Conservation (phyloP, 345 rosid species). For the Carallia brachiata region DNA sequence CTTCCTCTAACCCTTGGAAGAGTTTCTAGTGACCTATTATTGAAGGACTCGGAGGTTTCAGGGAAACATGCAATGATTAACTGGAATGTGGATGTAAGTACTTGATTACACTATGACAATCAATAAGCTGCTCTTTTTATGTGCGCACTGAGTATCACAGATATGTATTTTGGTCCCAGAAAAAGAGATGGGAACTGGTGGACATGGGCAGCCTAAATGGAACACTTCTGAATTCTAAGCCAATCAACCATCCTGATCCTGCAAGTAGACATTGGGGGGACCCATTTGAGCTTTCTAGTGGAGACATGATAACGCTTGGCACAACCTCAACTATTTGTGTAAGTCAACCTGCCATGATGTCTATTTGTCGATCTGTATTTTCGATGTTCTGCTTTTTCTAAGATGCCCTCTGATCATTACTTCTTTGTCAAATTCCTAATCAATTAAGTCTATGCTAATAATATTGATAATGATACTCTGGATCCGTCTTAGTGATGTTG, state of each 20-base stretch:
- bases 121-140: neutral
- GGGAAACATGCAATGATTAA: conserved; percentile 95
- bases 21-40: conserved; percentile 63
- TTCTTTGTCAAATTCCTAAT: too few relatives aligned
- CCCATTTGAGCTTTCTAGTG: conserved; percentile 73
- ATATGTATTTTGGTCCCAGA: conserved; percentile 50
- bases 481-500: too few relatives aligned
- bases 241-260: conserved; percentile 61
- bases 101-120: conserved; percentile 11
- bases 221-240: conserved; percentile 74
- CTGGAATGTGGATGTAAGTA: conserved; percentile 77
- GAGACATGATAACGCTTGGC: conserved; percentile 83
- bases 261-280: conserved; percentile 77
- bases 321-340: conserved; percentile 70
- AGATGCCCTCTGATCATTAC: too few relatives aligned
- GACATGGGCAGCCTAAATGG: conserved; percentile 99
- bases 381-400: neutral
- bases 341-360: conserved; percentile 32
- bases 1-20: conserved; percentile 89
- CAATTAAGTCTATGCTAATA: too few relatives aligned
- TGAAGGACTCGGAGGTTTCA: conserved; percentile 91
- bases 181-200: conserved; percentile 85
- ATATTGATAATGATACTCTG: too few relatives aligned
- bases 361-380: neutral
- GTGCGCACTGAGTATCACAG: conserved; percentile 15